phyloP scores from a whole-genome alignment of 2,329 filamentous ascomycete species.

The Hypomyces perniciosus region DNA sequence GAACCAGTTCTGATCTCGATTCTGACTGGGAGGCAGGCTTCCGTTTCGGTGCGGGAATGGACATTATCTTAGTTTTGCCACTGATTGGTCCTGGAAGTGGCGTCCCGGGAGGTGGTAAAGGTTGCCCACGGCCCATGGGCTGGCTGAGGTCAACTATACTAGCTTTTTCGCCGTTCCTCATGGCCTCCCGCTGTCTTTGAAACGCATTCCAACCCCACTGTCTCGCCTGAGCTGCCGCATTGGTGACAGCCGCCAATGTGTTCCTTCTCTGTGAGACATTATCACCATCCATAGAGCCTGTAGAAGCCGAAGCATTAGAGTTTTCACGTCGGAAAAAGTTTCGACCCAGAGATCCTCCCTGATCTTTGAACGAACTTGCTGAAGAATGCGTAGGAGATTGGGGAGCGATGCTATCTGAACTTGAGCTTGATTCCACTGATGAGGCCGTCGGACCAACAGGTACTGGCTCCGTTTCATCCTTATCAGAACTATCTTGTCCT shows the following conservation, averaged over 20 bases:
- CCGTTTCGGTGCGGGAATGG: slow-evolving; percentile 55
- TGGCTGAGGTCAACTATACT: slow-evolving; percentile 45
- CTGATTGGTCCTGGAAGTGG: slow-evolving; percentile 65
- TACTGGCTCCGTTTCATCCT: slow-evolving; percentile 23
- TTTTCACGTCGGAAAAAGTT: slow-evolving; percentile 36
- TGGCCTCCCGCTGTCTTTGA: slow-evolving; percentile 43
- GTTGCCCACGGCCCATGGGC: slow-evolving; percentile 77
- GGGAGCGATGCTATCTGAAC: slow-evolving; percentile 18
- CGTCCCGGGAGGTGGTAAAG: slow-evolving; percentile 72
- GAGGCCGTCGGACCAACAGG: slow-evolving; percentile 28
- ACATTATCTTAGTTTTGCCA: slow-evolving; percentile 51
- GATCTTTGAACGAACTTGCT: slow-evolving; percentile 35
- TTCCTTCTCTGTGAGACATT: slow-evolving; percentile 37
- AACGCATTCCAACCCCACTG: slow-evolving; percentile 56
- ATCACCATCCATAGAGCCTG: slow-evolving; percentile 30
- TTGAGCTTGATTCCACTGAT: slow-evolving; percentile 28
- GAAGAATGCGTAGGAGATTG: slow-evolving; percentile 26
- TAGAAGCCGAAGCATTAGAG: slow-evolving; percentile 29
- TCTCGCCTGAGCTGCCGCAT: slow-evolving; percentile 48
- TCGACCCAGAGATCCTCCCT: slow-evolving; percentile 34
- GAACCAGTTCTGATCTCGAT: slow-evolving; percentile 14
- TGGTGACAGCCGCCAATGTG: slow-evolving; percentile 49
- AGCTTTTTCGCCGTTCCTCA: slow-evolving; percentile 26
- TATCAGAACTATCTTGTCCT: slow-evolving; percentile 34
- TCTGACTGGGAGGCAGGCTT: slow-evolving; percentile 50